A percentile compares a stretch with the other conserved stretches of the same genome.
These are phyloP conservation scores for Litchi chinensis DNA, from an alignment of 345 rosid species.

Conservation along the genomic window DNA sequence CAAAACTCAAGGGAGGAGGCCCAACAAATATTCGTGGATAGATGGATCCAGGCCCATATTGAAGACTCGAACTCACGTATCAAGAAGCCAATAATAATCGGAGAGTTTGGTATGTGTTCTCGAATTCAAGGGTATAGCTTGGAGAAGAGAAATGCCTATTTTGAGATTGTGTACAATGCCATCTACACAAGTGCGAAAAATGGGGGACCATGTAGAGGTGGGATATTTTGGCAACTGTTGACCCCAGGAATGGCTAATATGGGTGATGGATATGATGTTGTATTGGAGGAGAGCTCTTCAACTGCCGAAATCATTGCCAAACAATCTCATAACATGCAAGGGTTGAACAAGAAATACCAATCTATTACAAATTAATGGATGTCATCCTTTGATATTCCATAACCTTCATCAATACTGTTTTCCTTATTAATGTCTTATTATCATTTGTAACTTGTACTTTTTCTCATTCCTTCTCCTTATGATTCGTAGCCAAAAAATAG, in stretches of 20 bases:
- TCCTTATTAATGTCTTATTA: too few relatives aligned
- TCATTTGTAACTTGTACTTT: too few relatives aligned
- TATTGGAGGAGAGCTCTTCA: conserved; percentile 55
- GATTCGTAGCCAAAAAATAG: too few relatives aligned
- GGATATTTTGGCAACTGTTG: conserved; percentile 72
- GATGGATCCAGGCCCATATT: conserved; percentile 55
- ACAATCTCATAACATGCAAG: conserved; percentile 52
- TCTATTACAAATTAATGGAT: too few relatives aligned
- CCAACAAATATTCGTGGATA: conserved; percentile 48
- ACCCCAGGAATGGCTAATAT: conserved; percentile 42
- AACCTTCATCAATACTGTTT: too few relatives aligned
- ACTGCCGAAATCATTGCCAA: conserved; percentile 54
- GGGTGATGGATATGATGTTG: conserved; percentile 68
- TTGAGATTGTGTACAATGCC: conserved; percentile 38
- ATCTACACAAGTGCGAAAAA: conserved; percentile 47
- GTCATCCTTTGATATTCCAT: too few relatives aligned
- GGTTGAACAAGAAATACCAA: too few relatives aligned
- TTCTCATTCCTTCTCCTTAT: too few relatives aligned
- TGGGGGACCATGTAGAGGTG: conserved; percentile 60
- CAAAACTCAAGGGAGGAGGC: conserved; percentile 34
- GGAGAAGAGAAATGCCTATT: conserved; percentile 52
- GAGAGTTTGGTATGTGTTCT: conserved; percentile 68
- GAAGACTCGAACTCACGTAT: conserved; percentile 45
- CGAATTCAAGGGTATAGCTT: conserved; percentile 47
- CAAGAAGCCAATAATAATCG: conserved; percentile 59